These are phyloP conservation scores for Psilocybe sp. DNA, from an alignment of 768 basidiomycete genomes.

Conservation along the genomic window DNA sequence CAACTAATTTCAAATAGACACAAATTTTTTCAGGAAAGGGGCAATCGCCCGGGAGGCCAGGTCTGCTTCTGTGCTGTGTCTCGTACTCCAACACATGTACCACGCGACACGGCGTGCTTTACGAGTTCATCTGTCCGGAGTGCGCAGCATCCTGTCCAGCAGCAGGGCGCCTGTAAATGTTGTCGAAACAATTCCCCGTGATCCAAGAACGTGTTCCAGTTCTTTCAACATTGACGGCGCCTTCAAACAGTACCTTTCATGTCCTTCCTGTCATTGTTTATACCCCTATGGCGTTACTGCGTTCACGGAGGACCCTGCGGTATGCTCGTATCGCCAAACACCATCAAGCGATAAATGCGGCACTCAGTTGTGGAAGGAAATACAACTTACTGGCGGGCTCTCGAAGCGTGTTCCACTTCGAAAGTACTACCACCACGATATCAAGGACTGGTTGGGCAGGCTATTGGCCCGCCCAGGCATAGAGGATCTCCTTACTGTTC, in stretches of 20 bases:
- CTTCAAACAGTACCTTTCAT: constrained; percentile 16
- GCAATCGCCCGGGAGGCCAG: too few relatives aligned
- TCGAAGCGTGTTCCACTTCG: not conserved
- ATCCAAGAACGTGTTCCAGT: constrained; percentile 15
- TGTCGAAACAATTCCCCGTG: constrained; percentile 20
- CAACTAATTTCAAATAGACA: too few relatives aligned
- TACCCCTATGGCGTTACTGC: constrained; percentile 11
- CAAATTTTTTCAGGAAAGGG: too few relatives aligned
- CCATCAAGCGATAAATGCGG: constrained; percentile 12
- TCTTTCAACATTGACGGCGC: constrained; percentile 22
- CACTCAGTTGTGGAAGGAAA: constrained; percentile 17
- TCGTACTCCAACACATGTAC: too few relatives aligned
- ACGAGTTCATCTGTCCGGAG: too few relatives aligned
- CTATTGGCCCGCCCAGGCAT: not conserved
- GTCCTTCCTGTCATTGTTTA: constrained; percentile 20
- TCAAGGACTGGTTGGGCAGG: not conserved
- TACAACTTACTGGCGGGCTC: not conserved
- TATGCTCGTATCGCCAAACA: constrained; percentile 9
- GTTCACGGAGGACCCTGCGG: not conserved
- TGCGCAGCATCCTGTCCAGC: too few relatives aligned
- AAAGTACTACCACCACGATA: not conserved
- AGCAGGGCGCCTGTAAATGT: too few relatives aligned
- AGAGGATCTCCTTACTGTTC: not conserved
- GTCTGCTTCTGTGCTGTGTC: too few relatives aligned
- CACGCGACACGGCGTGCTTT: too few relatives aligned